These are phyloP conservation scores for Arabidopsis hybrid DNA, from an alignment of 441 rosid genomes.

Conservation along the genomic window DNA sequence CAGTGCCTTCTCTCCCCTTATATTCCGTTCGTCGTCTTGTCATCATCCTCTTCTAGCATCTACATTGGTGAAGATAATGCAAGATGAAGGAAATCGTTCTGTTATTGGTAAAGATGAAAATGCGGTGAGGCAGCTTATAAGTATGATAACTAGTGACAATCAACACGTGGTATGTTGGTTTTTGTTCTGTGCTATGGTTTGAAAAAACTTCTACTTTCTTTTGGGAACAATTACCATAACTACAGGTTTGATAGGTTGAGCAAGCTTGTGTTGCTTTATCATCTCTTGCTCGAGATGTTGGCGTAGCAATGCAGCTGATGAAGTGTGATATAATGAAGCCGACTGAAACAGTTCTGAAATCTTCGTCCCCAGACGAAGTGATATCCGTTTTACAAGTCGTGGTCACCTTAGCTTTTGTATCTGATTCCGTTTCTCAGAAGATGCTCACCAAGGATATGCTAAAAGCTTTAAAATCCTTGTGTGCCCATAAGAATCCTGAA, in stretches of 20 bases:
- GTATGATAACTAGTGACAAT: conserved; percentile 97
- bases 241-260: conserved; percentile 72
- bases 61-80: conserved; percentile 94
- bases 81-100: conserved; percentile 89
- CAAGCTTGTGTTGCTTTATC: conserved; percentile 97
- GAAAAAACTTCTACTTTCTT: conserved; percentile 27
- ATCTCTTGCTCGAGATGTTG: conserved; percentile 90
- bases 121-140: conserved; percentile 97
- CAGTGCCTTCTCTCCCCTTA: conserved; percentile 97
- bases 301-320: conserved; percentile 91
- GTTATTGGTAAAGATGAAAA: conserved; percentile 98
- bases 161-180: conserved; percentile 79
- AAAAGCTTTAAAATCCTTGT: conserved; percentile 76
- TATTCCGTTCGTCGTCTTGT: conserved; percentile 97
- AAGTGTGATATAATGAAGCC: conserved; percentile 98
- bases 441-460: conserved; percentile 64
- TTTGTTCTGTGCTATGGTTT: conserved; percentile 29
- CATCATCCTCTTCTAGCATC: conserved; percentile 98
- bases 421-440: conserved; percentile 89
- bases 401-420: conserved; percentile 83
- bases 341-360: conserved; percentile 81
- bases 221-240: conserved; percentile 38
- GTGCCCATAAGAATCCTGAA: conserved; percentile 85
- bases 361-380: conserved; percentile 73
- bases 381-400: conserved; percentile 92